Evolutionary conservation across 306 rosid genomes (phyloP).

Genomic region (Prunus mira): DNA sequence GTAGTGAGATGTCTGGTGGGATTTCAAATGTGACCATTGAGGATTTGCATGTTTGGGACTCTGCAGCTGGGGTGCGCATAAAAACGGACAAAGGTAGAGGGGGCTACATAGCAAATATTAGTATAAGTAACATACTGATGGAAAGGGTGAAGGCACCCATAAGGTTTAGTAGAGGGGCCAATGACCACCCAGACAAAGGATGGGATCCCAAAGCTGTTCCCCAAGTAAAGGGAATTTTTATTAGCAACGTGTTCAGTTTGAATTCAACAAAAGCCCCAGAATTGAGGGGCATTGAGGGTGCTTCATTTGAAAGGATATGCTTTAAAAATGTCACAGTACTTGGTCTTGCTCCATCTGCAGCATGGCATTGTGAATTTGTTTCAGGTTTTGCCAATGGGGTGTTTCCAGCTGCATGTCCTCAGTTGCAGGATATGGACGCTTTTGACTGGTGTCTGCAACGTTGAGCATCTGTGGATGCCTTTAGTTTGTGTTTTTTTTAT

Average conservation of each 20-base stretch:
- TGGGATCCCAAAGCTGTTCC: constrained; percentile 96
- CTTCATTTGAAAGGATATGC: constrained; percentile 68
- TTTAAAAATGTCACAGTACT: constrained; percentile 62
- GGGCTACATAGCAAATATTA: constrained; percentile 65
- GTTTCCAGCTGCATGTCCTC: constrained; percentile 71
- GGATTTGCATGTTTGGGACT: constrained; percentile 83
- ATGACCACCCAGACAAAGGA: constrained; percentile 86
- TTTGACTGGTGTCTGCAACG: constrained; percentile 42
- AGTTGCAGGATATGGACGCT: constrained; percentile 42
- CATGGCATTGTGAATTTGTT: constrained; percentile 76
- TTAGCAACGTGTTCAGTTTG: constrained; percentile 60
- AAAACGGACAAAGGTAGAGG: constrained; percentile 92
- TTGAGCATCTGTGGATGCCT: constrained; percentile 16
- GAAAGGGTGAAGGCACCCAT: constrained; percentile 85
- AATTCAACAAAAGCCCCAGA: constrained; percentile 76
- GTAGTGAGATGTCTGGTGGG: constrained; percentile 98
- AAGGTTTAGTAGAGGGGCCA: constrained; percentile 83
- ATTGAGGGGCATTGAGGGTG: constrained; percentile 62
- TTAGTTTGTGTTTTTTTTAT: background rate
- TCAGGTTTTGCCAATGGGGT: constrained; percentile 65
- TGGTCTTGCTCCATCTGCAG: constrained; percentile 44
- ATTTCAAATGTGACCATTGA: constrained; percentile 68
- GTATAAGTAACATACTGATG: constrained; percentile 54
- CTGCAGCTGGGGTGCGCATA: constrained; percentile 79
- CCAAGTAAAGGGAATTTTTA: constrained; percentile 49